These are phyloP conservation scores for Spizellomyces sp. DNA, from an alignment of 192 early-diverging fungal species.

Conservation along the genomic window DNA sequence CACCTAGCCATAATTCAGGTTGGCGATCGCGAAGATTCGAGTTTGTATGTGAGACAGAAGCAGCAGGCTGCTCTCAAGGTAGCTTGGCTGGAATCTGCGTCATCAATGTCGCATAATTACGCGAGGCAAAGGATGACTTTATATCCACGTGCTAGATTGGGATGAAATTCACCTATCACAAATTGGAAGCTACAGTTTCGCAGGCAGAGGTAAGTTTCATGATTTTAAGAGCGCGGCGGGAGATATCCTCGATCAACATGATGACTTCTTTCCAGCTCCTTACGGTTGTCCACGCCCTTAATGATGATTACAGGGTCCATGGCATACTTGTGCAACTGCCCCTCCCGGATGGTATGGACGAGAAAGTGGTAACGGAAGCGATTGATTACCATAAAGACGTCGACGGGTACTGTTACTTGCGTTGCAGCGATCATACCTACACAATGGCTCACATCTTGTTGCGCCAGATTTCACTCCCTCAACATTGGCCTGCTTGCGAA, in stretches of 20 bases:
- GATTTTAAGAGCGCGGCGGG: no score
- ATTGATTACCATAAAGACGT: conserved; percentile 91
- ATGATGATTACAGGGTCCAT: conserved; percentile 81
- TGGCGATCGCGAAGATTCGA: conserved; percentile 90
- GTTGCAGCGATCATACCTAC: background rate
- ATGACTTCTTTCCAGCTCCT: conserved; percentile 59
- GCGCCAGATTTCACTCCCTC: conserved; percentile 72
- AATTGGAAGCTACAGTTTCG: conserved; percentile 65
- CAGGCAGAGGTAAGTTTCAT: conserved; percentile 59
- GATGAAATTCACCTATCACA: conserved; percentile 72
- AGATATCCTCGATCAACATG: background rate
- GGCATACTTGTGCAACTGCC: conserved; percentile 97
- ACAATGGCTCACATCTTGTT: conserved; percentile 32
- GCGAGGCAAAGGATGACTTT: background rate
- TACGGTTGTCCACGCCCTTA: conserved; percentile 67
- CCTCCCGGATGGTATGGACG: conserved; percentile 83
- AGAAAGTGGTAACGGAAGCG: conserved; percentile 79
- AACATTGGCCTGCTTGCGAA: conserved; percentile 94
- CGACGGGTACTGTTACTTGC: conserved; percentile 72
- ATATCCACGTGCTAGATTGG: conserved; percentile 60
- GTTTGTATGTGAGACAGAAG: conserved; percentile 93
- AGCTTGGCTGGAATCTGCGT: background rate
- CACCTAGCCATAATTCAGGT: conserved; percentile 90
- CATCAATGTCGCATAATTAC: background rate
- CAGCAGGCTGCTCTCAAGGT: conserved; percentile 85